A percentile compares a stretch with the other conserved stretches of the same genome.
These are phyloP conservation scores for Akebia trifoliata DNA, from an alignment of 164 flowering plant genomes.

Conservation along the genomic window DNA sequence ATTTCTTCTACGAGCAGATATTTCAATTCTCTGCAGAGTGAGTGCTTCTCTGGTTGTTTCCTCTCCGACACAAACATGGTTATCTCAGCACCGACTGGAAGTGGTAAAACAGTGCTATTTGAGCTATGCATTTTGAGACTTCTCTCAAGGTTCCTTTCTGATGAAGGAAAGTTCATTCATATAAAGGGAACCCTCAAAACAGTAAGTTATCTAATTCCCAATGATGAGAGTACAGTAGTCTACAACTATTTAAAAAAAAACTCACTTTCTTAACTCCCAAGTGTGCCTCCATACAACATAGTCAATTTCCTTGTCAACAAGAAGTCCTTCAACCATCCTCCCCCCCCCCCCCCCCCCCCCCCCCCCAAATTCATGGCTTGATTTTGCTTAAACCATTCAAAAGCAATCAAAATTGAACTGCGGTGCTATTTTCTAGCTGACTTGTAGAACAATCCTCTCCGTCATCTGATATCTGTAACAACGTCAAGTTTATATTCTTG, in stretches of 20 bases:
- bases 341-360: too few relatives aligned
- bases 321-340: too few relatives aligned
- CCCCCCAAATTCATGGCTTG: too few relatives aligned
- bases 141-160: slow-evolving; percentile 73
- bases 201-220: slow-evolving; percentile 34
- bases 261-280: background rate
- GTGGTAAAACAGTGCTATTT: slow-evolving; percentile 96
- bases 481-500: too few relatives aligned
- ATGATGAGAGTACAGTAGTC: background rate
- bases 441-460: background rate
- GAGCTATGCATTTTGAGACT: slow-evolving; percentile 96
- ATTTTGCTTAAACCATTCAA: too few relatives aligned
- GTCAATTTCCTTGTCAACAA: too few relatives aligned
- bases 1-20: slow-evolving; percentile 47
- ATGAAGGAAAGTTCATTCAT: slow-evolving; percentile 61
- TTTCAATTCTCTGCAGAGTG: slow-evolving; percentile 97
- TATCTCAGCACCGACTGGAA: slow-evolving; percentile 97
- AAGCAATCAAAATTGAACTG: background rate
- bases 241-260: background rate
- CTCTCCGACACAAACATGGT: slow-evolving; percentile 85
- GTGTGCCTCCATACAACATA: too few relatives aligned
- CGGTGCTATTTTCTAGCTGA: background rate
- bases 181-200: slow-evolving; percentile 80
- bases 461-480: background rate
- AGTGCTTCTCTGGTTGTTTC: slow-evolving; percentile 83